These are phyloP conservation scores for Podospora tetraspora DNA, from an alignment of 495 filamentous ascomycete genomes.

Conservation along the genomic window DNA sequence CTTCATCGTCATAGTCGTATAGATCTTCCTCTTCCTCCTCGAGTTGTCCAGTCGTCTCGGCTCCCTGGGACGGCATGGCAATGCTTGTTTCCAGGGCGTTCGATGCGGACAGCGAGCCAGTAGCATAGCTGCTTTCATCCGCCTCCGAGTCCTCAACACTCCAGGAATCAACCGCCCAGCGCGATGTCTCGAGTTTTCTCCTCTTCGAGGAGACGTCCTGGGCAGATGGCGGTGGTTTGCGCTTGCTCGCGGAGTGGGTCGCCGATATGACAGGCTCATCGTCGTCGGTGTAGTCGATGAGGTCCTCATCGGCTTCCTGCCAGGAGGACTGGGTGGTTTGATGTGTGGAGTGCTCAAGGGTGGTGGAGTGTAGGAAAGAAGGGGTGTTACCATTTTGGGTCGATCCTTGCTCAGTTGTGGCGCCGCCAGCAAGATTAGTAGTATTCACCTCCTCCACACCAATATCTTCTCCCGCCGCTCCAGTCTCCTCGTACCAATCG, in stretches of 20 bases:
- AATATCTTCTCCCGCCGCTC: background rate
- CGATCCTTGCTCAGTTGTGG: conserved; percentile 5
- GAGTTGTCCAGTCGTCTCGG: background rate
- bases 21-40: background rate
- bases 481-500: conserved; percentile 1
- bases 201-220: background rate
- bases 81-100: background rate
- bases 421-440: conserved; percentile 4
- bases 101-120: background rate
- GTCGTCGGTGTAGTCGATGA: conserved; percentile 32
- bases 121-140: background rate
- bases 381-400: conserved; percentile 21
- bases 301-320: conserved; percentile 2
- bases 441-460: conserved; percentile 3
- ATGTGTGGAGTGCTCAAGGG: background rate
- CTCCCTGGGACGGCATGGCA: background rate
- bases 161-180: background rate
- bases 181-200: background rate
- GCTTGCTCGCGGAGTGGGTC: background rate
- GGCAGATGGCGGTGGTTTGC: background rate
- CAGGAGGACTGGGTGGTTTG: background rate
- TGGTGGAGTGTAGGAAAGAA: conserved; percentile 1
- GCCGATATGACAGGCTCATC: conserved; percentile 14
- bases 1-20: background rate
- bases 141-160: background rate